These are phyloP conservation scores for Copromyces sp. DNA, from an alignment of 495 filamentous ascomycete genomes.

Conservation along the genomic window DNA sequence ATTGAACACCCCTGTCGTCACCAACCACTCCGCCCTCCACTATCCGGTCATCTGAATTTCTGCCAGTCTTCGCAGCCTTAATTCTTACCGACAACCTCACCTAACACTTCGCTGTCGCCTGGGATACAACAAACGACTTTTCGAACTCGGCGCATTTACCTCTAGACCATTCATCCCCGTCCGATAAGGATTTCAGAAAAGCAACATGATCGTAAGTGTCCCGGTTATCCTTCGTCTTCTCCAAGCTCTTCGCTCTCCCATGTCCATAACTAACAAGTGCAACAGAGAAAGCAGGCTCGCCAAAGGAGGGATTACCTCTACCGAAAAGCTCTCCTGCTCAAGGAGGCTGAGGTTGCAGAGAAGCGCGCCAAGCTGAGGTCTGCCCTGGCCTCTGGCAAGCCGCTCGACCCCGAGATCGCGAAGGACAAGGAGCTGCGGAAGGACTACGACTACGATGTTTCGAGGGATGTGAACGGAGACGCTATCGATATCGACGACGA, in stretches of 20 bases:
- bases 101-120: background rate
- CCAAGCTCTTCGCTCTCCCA: background rate
- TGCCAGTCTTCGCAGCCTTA: background rate
- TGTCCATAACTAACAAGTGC: conserved; percentile 12
- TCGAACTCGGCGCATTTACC: background rate
- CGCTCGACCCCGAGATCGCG: conserved; percentile 76
- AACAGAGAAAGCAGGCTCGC: conserved; percentile 60
- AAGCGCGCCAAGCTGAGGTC: conserved; percentile 80
- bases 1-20: background rate
- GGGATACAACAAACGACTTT: background rate
- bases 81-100: background rate
- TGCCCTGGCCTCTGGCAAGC: conserved; percentile 69
- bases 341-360: conserved; percentile 84
- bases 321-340: conserved; percentile 55
- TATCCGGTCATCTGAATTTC: background rate
- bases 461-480: conserved; percentile 49
- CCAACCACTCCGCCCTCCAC: background rate
- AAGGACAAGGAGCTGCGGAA: conserved; percentile 77
- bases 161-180: background rate
- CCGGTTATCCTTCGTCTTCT: background rate
- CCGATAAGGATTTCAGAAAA: background rate
- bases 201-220: conserved; percentile 26
- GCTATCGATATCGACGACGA: conserved; percentile 85
- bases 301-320: conserved; percentile 93
- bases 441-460: conserved; percentile 92